A percentile compares a stretch with the other conserved stretches of the same genome.
These are phyloP conservation scores for Eudorina sp. DNA, from an alignment of 139 green algal genomes.

Conservation along the genomic window DNA sequence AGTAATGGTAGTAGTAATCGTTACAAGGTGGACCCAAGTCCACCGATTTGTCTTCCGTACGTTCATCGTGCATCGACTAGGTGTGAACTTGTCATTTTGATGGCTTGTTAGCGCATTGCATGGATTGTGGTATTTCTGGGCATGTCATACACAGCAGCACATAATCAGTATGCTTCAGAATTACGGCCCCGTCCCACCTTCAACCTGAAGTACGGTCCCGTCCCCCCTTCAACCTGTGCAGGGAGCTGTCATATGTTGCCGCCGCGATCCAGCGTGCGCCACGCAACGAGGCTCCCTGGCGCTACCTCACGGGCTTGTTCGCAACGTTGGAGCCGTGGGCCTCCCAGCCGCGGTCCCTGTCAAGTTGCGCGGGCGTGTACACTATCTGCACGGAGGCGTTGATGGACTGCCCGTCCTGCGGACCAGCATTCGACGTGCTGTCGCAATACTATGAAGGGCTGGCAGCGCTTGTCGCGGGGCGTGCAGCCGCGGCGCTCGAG, in stretches of 20 bases:
- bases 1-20: too few species aligned
- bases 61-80: too few species aligned
- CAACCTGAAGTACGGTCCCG: too few species aligned
- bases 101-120: too few species aligned
- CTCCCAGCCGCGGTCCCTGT: constrained; percentile 1
- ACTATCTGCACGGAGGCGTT: constrained; percentile 68
- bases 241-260: constrained; percentile 67
- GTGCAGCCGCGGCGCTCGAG: background rate
- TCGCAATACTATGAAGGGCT: constrained; percentile 57
- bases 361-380: constrained; percentile 46
- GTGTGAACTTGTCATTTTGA: too few species aligned
- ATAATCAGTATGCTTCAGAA: too few species aligned
- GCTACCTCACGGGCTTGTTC: constrained; percentile 78
- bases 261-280: constrained; percentile 58
- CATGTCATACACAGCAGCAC: too few species aligned
- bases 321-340: constrained; percentile 26
- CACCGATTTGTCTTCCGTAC: too few species aligned
- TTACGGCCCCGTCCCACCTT: too few species aligned
- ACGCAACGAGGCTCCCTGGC: constrained; percentile 82
- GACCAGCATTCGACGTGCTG: constrained; percentile 65
- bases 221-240: too few species aligned
- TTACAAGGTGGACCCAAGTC: too few species aligned
- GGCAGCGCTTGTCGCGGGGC: constrained; percentile 6
- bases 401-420: constrained; percentile 50
- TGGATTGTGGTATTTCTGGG: too few species aligned